Base-by-base conservation (phyloP, 2,329 filamentous ascomycete species). In the Diaporthe sp. region DNA sequence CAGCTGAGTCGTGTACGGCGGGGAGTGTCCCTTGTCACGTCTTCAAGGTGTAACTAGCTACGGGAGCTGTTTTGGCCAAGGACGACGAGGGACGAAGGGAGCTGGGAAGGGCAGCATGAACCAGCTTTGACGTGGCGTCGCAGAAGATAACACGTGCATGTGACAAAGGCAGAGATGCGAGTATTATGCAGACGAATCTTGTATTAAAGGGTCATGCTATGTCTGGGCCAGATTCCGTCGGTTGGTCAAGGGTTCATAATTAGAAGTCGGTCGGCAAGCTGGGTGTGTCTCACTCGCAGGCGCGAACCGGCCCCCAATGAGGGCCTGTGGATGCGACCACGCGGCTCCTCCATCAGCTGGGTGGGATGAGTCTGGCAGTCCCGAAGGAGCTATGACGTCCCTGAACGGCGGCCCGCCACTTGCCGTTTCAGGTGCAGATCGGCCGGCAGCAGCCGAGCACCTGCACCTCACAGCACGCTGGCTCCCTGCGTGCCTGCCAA, bases 351-450 rank as follows among this genome's bases (percentile, higher is more conserved):
- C 47, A 38, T 54, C 45, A 52, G 64, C 64, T 68, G 47, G 45
- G n/a, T 54, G 6, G 64, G 64, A 67, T 52, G 64, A 38, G 45
- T 52, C 64, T 54, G 47, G 17, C 64, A 68, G 64, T 68, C 33
- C 64, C 45, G 64, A 54, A 52, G 64, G n/a, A 68, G 64, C 64
- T 68, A 68, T 54, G 64, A 68, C 64, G 64, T 68, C 47, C 64
- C 64, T 52, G 64, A 33, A 40, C 47, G 7, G 17, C 47, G 6
- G 35, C 45, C 64, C 64, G 64, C 64, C 64, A 68, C 64, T 38
- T 68, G 15, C 64, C 64, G 33, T 28, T 54, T 40, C 33, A 54
- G 64, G 64, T 45, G 64, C 15, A 54, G 64, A 68, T 68, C 64
- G 33, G 9, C 64, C 64, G 64, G 64, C 64, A 68, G 45, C 33